Evolutionary conservation across 192 early-diverging fungal species (phyloP).

Genomic region (Podila verticillata): DNA sequence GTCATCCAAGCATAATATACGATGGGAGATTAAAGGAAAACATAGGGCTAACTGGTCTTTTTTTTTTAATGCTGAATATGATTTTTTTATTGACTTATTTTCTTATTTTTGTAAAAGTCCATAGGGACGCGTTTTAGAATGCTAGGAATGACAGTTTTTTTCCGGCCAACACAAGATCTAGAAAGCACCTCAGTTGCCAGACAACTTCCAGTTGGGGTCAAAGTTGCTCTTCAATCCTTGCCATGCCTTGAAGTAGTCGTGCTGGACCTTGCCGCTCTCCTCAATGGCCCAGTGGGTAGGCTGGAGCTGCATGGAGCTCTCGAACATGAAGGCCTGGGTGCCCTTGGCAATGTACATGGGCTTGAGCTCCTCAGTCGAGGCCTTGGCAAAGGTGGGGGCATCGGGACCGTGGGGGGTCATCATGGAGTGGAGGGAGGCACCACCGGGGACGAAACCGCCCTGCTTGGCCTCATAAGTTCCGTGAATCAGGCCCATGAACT

Average conservation of each 20-base stretch:
- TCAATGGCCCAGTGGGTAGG: slow-evolving; percentile 85
- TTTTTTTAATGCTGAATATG: too few relatives aligned
- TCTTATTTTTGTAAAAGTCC: too few relatives aligned
- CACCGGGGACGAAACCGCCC: slow-evolving; percentile 92
- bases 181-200: neutral
- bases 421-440: slow-evolving; percentile 81
- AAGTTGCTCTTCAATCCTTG: slow-evolving; percentile 61
- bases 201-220: slow-evolving; percentile 50
- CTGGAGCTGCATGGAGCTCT: slow-evolving; percentile 83
- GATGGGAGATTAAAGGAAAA: too few relatives aligned
- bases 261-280: slow-evolving; percentile 76
- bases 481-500: slow-evolving; percentile 96
- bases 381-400: slow-evolving; percentile 75
- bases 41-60: too few relatives aligned
- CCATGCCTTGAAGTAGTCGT: slow-evolving; percentile 93
- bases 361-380: slow-evolving; percentile 72
- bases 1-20: too few relatives aligned
- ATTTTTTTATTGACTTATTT: too few relatives aligned
- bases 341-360: slow-evolving; percentile 86
- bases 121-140: too few relatives aligned
- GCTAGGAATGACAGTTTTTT: neutral
- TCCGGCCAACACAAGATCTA: too few relatives aligned
- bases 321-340: slow-evolving; percentile 97
- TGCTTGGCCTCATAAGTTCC: slow-evolving; percentile 96
- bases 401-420: slow-evolving; percentile 98